Percentiles rank a stretch among this genome's conserved stretches.
phyloP scores from a whole-genome alignment of 768 basidiomycete species.

The Podaxis sp. region DNA sequence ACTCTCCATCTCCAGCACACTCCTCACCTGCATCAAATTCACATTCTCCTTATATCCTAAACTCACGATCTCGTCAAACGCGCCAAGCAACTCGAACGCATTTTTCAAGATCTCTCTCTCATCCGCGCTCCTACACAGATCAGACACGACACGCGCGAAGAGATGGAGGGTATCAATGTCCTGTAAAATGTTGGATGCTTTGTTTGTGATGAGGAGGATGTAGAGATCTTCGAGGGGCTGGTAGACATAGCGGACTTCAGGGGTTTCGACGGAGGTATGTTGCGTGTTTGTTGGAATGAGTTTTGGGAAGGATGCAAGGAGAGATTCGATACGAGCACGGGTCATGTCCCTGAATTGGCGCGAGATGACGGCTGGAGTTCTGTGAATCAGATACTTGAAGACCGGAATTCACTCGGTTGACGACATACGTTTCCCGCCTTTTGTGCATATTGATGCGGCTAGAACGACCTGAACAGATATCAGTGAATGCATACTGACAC shows the following conservation, averaged over 20 bases:
- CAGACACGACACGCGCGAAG: slow-evolving; percentile 90
- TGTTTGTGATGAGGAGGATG: slow-evolving; percentile 96
- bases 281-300: slow-evolving; percentile 93
- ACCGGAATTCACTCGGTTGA: neutral
- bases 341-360: slow-evolving; percentile 96
- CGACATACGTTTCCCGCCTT: slow-evolving; percentile 84
- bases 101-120: slow-evolving; percentile 89
- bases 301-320: slow-evolving; percentile 96
- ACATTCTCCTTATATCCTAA: slow-evolving; percentile 83
- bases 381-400: neutral
- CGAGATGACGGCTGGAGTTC: slow-evolving; percentile 81
- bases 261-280: slow-evolving; percentile 94
- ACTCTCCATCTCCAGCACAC: slow-evolving; percentile 84
- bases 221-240: slow-evolving; percentile 96
- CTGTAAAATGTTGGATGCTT: slow-evolving; percentile 97
- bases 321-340: slow-evolving; percentile 88
- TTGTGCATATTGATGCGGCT: slow-evolving; percentile 93
- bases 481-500: neutral
- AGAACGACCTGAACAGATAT: slow-evolving; percentile 69
- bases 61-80: slow-evolving; percentile 96
- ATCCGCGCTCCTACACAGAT: slow-evolving; percentile 82
- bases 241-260: slow-evolving; percentile 95
- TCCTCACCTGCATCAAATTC: slow-evolving; percentile 77
- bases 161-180: slow-evolving; percentile 97
- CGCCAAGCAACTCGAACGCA: slow-evolving; percentile 90